Conservation (phyloP, 352 stramenopile species). For the Phytophthora palmivora region DNA sequence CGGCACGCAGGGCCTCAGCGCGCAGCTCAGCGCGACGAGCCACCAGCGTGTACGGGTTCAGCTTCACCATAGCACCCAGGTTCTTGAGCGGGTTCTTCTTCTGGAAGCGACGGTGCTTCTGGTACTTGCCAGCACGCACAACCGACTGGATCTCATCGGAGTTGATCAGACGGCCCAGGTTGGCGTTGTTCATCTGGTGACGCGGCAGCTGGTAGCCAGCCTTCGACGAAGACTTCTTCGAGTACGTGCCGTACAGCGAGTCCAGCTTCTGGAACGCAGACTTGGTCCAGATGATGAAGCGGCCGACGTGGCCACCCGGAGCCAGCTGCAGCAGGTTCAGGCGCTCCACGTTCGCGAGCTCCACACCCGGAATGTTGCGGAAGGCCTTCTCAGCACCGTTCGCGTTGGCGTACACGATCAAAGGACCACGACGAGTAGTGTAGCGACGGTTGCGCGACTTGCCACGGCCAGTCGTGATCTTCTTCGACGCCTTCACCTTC, state of each 20-base stretch:
- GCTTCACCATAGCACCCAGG: conserved; percentile 95
- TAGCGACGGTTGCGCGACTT: conserved; percentile 99
- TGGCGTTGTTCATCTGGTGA: conserved; percentile 97
- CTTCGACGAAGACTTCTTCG: conserved; percentile 93
- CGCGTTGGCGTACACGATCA: conserved; percentile 97
- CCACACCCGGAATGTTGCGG: conserved; percentile 98
- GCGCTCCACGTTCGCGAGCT: conserved; percentile 97
- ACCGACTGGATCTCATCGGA: conserved; percentile 98
- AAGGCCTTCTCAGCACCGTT: conserved; percentile 95
- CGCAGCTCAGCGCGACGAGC: conserved; percentile 91
- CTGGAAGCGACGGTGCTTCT: conserved; percentile 89
- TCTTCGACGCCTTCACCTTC: conserved; percentile 98
- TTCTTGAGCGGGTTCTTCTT: conserved; percentile 99
- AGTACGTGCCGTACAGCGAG: conserved; percentile 95
- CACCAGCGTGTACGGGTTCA: conserved; percentile 97
- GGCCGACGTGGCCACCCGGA: conserved; percentile 98
- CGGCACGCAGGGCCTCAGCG: conserved; percentile 86
- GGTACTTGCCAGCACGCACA: conserved; percentile 94
- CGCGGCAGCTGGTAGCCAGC: conserved; percentile 93
- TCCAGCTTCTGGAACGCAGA: conserved; percentile 97
- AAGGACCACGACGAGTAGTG: conserved; percentile 93
- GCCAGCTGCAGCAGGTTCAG: conserved; percentile 98
- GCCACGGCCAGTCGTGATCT: conserved; percentile 97
- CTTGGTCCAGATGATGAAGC: conserved; percentile 99
- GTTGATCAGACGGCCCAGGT: conserved; percentile 99